Evolutionary conservation across 805 yeast genomes (phyloP), one percentile per base, ranked within the genome.

Genomic region (Ascoidea tarda): DNA sequence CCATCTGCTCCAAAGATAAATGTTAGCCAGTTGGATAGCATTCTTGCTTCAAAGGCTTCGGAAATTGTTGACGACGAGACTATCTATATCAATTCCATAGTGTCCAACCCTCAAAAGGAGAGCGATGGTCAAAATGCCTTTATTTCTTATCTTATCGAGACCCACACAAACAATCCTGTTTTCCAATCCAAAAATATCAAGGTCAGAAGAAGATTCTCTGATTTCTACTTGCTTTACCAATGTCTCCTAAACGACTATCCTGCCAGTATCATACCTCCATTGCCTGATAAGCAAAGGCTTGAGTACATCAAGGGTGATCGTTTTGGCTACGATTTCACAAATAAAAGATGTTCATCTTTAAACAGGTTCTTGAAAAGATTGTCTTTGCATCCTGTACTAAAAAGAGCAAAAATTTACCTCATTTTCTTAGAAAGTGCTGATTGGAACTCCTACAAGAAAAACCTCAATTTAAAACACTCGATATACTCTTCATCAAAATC

Each of bases 221-320:
- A 93, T 66, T 87, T 91, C 65, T 77, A 84, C 54, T 79, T 83
- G 58, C 73, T 91, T 28, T 86, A 83, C 66, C 85, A 83, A 55
- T 81, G 87, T 53, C 70, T 91, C 52, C 65, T 74, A 50, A 82
- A 79, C 58, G 96, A 90, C 63, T 85, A 73, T 63, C 96, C 97
- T 0, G 85, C 93, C 4, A 74, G 87, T 55, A 78, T 93, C 12
- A 79, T 91, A 0, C 99, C 99, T 0, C 97, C 98, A 12, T 72
- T 91, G 52, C 99, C 99, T 0, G 95, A 91, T 56, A 90, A 89
- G 66, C 87, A 86, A 69, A 78, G 95, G 55, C 72, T 91, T 59
- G 96, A 91, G 64, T 91, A 93, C 66, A 75, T 91, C 51, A 89
- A 95, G 46, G 98, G 99, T 8, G 97, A 91, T 60, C 74, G 98